These are phyloP conservation scores for Ceratocystiopsis sp. DNA, from an alignment of 2,329 filamentous ascomycete genomes.

Conservation along the genomic window DNA sequence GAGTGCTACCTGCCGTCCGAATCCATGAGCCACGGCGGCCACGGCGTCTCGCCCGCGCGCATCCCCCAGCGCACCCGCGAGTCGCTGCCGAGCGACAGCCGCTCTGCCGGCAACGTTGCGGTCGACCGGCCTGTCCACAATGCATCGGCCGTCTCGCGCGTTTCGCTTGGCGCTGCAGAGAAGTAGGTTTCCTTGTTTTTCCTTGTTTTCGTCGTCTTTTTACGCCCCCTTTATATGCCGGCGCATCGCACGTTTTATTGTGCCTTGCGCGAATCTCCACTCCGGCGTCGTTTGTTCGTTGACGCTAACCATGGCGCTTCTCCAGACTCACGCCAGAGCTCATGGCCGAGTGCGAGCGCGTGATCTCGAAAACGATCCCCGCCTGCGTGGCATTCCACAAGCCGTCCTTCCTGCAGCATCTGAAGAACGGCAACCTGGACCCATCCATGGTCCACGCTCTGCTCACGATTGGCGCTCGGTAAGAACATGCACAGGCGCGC, in stretches of 20 bases:
- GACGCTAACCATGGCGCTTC: slow-evolving; percentile 2
- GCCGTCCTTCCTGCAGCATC: slow-evolving; percentile 42
- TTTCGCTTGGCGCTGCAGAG: slow-evolving; percentile 29
- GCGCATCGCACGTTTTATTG: too few relatives aligned
- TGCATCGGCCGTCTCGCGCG: slow-evolving; percentile 28
- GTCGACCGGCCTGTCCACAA: slow-evolving; percentile 26
- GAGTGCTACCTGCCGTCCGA: slow-evolving; percentile 46
- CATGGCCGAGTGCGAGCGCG: slow-evolving; percentile 40
- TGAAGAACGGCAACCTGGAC: slow-evolving; percentile 39
- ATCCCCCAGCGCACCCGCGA: slow-evolving; percentile 35
- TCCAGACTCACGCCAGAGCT: slow-evolving; percentile 37
- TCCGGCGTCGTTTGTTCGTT: too few relatives aligned
- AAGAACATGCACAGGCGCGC: slow-evolving; percentile 14
- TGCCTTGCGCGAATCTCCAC: too few relatives aligned
- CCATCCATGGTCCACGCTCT: slow-evolving; percentile 40
- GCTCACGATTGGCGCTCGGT: slow-evolving; percentile 40
- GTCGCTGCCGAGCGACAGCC: slow-evolving; percentile 31
- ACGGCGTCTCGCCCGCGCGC: slow-evolving; percentile 39
- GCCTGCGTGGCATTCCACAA: slow-evolving; percentile 47
- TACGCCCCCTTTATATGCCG: too few relatives aligned
- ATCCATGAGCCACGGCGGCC: slow-evolving; percentile 37
- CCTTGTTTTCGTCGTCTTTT: neutral
- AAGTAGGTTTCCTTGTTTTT: slow-evolving; percentile 27
- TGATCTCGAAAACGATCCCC: slow-evolving; percentile 42
- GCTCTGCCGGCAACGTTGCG: slow-evolving; percentile 25